Percentiles rank a stretch among this genome's conserved stretches.
phyloP scores from a whole-genome alignment of 169 alveolate species.

The Theileria sp. region DNA sequence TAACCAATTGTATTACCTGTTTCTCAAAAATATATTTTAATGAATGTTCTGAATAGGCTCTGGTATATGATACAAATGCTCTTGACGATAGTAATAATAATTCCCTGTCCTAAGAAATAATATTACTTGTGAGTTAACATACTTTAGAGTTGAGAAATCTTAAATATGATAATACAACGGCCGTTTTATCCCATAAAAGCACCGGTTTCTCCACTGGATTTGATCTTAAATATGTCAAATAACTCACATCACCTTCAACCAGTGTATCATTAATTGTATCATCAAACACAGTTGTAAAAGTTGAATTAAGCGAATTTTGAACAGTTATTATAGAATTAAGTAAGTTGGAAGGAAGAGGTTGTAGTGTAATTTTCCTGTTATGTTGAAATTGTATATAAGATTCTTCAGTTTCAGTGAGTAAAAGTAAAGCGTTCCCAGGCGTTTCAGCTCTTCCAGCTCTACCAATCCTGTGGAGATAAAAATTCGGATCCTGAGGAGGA shows the following conservation, averaged over 20 bases:
- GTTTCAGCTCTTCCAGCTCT: conserved; percentile 98
- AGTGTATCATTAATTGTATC: too few species aligned
- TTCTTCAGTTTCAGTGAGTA: conserved; percentile 41
- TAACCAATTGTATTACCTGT: conserved; percentile 7
- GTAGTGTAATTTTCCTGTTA: conserved; percentile 47
- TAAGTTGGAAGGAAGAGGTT: background rate
- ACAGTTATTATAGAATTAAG: conserved; percentile 1
- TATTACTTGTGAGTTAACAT: background rate
- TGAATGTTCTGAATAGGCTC: conserved; percentile 75
- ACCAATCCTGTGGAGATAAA: conserved; percentile 97
- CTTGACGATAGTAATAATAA: conserved; percentile 39
- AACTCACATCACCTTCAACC: conserved; percentile 13
- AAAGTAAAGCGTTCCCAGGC: conserved; percentile 91
- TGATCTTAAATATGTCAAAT: conserved; percentile 25
- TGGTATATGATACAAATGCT: conserved; percentile 90
- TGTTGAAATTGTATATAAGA: conserved; percentile 59
- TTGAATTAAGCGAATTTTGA: background rate
- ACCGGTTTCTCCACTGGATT: conserved; percentile 30
- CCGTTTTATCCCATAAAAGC: conserved; percentile 44
- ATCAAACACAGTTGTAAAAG: too few species aligned
- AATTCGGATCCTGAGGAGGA: conserved; percentile 87
- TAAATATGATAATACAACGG: conserved; percentile 25
- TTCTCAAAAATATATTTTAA: conserved; percentile 44
- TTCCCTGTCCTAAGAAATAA: conserved; percentile 12
- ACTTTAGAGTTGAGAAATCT: conserved; percentile 21